Base-by-base conservation (phyloP, 139 green algal genomes). In the Edaphochlamys debaryana region DNA sequence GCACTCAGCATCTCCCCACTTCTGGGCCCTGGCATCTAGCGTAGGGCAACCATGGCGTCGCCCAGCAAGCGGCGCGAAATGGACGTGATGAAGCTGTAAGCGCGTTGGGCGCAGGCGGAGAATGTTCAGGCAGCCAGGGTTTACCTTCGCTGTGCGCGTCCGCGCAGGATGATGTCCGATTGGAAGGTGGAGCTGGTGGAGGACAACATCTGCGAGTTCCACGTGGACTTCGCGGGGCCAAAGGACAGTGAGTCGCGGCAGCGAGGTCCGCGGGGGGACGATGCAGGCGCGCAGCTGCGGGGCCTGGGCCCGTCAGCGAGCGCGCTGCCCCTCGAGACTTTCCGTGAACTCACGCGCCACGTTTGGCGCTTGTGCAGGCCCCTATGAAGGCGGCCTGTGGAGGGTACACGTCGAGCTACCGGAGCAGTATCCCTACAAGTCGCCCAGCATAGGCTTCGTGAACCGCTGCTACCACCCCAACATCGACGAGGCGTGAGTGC, bases 391-490 rank as follows among this genome's bases (percentile, higher is more conserved):
- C 32, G 97, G 97, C 37, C 45, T 93, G 4, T 99, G 97, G 97
- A 96, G 93, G 69, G 89, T 99, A 38, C 96, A 98, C 74, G 97
- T 99, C 23, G 97, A 99, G 88, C 92, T 99, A 23, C 97, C 96
- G 37, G 96, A 99, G 19, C 91, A 91, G 17, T 97, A 97, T 66
- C 93, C 93, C 2, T 95, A 95, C 91, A 95, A 95, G 66, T 94
- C 91, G 4, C 91, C 91, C 0, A 90, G 94, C 42, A 99, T 99
- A 50, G 97, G 97, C 32, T 99, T 99, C 82, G 93, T 98, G 25
- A 99, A 99, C 91, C 91, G 94, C 30, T 99, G 99, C 54, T 99
- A 95, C 89, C 92, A 95, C 38, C 92, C 97, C 23, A 99, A 99
- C 84, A 96, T 99, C 7, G 97, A 99, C 85, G 95, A 99, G 87